phyloP scores from a whole-genome alignment of 2,329 filamentous ascomycete genomes.

The Ceratocystis colombiana region DNA sequence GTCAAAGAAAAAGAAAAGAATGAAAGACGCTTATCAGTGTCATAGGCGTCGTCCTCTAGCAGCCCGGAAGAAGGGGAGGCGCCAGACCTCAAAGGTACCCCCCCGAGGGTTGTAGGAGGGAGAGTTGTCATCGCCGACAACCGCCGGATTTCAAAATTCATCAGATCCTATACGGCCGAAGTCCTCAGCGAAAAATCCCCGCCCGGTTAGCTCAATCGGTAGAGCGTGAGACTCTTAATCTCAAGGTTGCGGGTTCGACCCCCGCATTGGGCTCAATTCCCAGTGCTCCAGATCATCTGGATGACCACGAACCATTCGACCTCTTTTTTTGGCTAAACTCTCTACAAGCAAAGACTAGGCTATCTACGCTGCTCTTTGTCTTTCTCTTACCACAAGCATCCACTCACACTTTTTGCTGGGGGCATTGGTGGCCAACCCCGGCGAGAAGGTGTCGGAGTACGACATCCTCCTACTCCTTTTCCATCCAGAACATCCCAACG shows the following conservation, averaged over 20 bases:
- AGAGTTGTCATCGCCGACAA: not conserved
- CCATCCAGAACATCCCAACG: too few species aligned
- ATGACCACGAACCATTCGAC: conserved; percentile 16
- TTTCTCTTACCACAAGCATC: not conserved
- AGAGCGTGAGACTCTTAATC: conserved; percentile 63
- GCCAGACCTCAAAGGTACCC: too few species aligned
- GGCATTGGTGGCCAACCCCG: too few species aligned
- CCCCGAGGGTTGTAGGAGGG: too few species aligned
- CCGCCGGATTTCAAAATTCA: too few species aligned
- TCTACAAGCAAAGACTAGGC: not conserved
- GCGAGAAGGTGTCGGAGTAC: too few species aligned
- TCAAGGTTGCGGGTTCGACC: conserved; percentile 38
- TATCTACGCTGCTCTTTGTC: not conserved
- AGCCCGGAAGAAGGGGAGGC: too few species aligned
- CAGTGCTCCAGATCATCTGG: conserved; percentile 26
- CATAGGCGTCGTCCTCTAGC: too few species aligned
- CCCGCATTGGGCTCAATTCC: conserved; percentile 31
- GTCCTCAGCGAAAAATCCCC: not conserved
- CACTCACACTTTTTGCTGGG: not conserved
- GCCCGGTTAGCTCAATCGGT: conserved; percentile 59
- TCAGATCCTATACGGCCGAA: too few species aligned
- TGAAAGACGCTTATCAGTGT: too few species aligned
- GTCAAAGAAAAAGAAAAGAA: too few species aligned
- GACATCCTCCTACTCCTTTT: too few species aligned
- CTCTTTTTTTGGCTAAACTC: not conserved